Evolutionary conservation across 2,329 filamentous ascomycete genomes (phyloP), one percentile per base, ranked within the genome.

Genomic region (Trichoderma sp.): DNA sequence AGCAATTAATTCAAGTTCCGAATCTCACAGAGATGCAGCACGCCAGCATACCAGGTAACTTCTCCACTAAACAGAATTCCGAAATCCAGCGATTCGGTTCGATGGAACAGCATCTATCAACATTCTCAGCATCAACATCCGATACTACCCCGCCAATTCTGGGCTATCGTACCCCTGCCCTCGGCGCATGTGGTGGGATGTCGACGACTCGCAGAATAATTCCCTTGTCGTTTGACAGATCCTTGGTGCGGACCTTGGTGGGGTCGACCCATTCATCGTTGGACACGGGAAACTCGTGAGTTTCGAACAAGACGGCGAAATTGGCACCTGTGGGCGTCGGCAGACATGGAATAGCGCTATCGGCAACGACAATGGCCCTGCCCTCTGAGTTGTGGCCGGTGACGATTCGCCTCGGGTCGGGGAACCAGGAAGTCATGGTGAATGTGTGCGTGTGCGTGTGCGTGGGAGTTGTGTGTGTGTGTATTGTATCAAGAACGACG

Each of bases 71-170:
- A 59, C 2, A 73, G 22, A 42, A 73, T 71, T 5, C 71, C 71
- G 59, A 73, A 73, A 63, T 73, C 71, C 52, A 73, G 53, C 3
- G 71, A 73, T 48, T 73, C 71, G 3, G 71, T 73, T 13, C 71
- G 70, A 37, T 73, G 71, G 27, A 72, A 70, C 25, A 72, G 58
- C 29, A 72, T 27, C 71, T 72, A 29, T 10, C 22, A 34, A 12
- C 4, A 17, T 27, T 27, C 13, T 57, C 32, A 65, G 50, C 39
- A 57, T 45, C 37, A 48, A 32, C 2, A 9, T 15, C 32, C 29
- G n/a, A 27, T 37, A 27, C 25, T 27, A 54, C 37, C 37, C 60
- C 37, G 6, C 52, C n/a, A n/a, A 15, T 17, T 9, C 7, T 7
- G 12, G 42, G 19, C 13, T 34, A 29, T 34, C 52, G 13, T 65